These are phyloP conservation scores for Cladophialophora yegresii DNA, from an alignment of 2,329 filamentous ascomycete genomes.

Conservation along the genomic window DNA sequence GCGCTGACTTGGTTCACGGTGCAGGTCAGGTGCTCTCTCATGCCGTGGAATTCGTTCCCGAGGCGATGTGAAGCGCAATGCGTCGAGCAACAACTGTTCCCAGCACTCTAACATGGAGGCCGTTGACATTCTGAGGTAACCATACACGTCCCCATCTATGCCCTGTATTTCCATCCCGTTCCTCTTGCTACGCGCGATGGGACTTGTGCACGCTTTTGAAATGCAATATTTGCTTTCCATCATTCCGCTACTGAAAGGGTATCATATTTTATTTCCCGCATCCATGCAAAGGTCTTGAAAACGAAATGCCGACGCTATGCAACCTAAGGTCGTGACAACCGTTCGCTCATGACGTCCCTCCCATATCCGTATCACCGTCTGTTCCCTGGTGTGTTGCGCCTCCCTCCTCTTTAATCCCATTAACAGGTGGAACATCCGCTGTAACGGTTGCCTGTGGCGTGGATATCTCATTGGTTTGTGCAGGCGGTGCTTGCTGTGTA, in stretches of 20 bases:
- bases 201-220: background rate
- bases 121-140: background rate
- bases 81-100: background rate
- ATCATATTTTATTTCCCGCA: slow-evolving; percentile 14
- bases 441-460: background rate
- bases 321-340: background rate
- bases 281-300: background rate
- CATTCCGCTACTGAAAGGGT: slow-evolving; percentile 11
- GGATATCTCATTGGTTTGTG: background rate
- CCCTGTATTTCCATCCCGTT: background rate
- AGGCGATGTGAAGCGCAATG: background rate
- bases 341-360: slow-evolving; percentile 27
- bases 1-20: background rate
- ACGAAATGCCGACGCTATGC: slow-evolving; percentile 23
- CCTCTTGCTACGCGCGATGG: background rate
- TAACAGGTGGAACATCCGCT: slow-evolving; percentile 14
- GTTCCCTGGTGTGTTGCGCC: slow-evolving; percentile 8
- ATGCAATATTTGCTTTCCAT: background rate
- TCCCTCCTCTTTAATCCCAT: slow-evolving; percentile 23
- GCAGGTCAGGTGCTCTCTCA: background rate
- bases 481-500: background rate
- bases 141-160: background rate
- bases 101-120: background rate
- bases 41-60: background rate
- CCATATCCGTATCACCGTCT: slow-evolving; percentile 33